Percentiles rank a stretch among this genome's conserved stretches.
Conservation (phyloP, 2,329 filamentous ascomycete genomes). For the Colletotrichum falcatum region DNA sequence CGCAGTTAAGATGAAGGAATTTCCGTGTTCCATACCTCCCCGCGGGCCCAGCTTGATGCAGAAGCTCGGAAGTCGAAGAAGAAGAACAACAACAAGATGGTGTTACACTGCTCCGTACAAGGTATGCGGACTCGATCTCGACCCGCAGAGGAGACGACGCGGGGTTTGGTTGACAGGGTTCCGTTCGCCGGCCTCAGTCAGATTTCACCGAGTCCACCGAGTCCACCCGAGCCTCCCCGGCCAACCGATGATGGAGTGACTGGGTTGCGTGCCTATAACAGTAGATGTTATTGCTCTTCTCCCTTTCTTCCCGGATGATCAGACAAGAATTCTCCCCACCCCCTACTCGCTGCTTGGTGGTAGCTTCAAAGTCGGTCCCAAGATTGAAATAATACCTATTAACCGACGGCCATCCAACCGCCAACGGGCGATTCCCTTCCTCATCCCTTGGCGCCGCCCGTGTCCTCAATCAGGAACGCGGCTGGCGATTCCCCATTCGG, state of each 20-base stretch:
- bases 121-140: no score
- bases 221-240: conserved; percentile 4
- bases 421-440: not conserved
- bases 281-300: not conserved
- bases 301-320: conserved; percentile 7
- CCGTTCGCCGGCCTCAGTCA: not conserved
- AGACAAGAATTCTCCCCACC: not conserved
- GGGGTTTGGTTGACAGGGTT: not conserved
- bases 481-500: not conserved
- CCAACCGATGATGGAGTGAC: not conserved
- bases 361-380: not conserved
- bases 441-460: not conserved
- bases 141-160: no score
- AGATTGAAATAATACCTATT: no score
- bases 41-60: not conserved
- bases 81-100: not conserved
- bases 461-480: not conserved
- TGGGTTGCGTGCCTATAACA: no score
- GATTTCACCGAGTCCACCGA: conserved; percentile 9
- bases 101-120: no score
- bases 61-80: conserved; percentile 12
- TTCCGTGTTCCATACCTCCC: not conserved
- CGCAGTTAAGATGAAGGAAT: not conserved
- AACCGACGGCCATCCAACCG: not conserved
- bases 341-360: not conserved